Evolutionary conservation across 177 flowering plant species (phyloP), one percentile per base, ranked within the genome.

Genomic region (Tripterygium wilfordii): DNA sequence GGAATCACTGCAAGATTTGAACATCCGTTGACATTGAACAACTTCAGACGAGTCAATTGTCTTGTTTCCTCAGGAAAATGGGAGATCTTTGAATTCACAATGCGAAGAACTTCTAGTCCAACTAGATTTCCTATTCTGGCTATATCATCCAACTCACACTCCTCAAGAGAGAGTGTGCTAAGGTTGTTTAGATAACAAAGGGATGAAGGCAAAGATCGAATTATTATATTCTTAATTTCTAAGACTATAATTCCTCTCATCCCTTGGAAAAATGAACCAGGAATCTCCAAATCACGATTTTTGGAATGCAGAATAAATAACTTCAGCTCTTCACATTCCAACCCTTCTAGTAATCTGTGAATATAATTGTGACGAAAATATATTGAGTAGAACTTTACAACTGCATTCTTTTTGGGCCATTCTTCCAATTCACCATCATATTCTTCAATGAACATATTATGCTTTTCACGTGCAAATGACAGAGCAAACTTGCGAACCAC

Each of bases 321-420:
- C 6, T 47, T 17, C 8, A 68, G 60, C 17, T 43, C 2, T 2
- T 57, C 56, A 20, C 54, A 63, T 17, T 50, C 35, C 23, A 45
- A 29, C 0, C 17, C 26, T 20, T 17, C 35, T 2, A 60, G 68
- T 19, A 59, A 60, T 15, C 29, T 9, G 8, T 3, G 1, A 6
- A 49, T 38, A 8, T n/a, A 13, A 4, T 12, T 16, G 7, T 2
- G 0, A 24, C 4, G 18, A 21, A 62, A 18, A 1, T 29, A 39
- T 9, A 57, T 51, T 10, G 21, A 12, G 2, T 13, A 42, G 39
- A 7, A 39, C 2, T 30, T 12, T 24, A 25, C 20, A 7, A 12
- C 14, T 4, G 3, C 8, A 6, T 35, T 22, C 13, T 12, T 29
- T 5, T 15, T 12, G 0, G 28, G 45, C 53, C 50, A 46, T 15